Evolutionary conservation across 176 grass and related monocot species (phyloP).

Genomic region (Zoysia pacifica): DNA sequence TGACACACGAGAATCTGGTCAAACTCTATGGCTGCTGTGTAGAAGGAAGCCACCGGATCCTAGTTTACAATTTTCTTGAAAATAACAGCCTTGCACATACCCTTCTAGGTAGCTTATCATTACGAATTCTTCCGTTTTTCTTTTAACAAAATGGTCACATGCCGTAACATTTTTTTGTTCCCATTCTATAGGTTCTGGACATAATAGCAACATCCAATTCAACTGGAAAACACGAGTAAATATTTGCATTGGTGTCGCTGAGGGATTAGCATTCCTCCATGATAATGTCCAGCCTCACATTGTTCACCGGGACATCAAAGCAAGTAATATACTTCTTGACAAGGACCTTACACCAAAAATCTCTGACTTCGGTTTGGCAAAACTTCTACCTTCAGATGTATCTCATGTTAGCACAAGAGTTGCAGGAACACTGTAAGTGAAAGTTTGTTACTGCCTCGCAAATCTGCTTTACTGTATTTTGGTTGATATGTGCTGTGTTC

Average conservation of each 20-base stretch:
- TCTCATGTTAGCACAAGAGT: slow-evolving; percentile 82
- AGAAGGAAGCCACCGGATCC: slow-evolving; percentile 67
- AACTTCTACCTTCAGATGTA: slow-evolving; percentile 64
- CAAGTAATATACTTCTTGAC: slow-evolving; percentile 79
- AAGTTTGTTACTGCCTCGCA: neutral
- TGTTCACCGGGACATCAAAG: slow-evolving; percentile 84
- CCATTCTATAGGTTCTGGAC: slow-evolving; percentile 48
- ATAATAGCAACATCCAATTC: slow-evolving; percentile 65
- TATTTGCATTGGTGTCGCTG: slow-evolving; percentile 66
- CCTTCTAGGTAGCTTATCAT: slow-evolving; percentile 61
- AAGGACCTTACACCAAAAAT: slow-evolving; percentile 66
- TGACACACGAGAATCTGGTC: slow-evolving; percentile 74
- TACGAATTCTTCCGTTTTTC: neutral
- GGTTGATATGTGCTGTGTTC: neutral
- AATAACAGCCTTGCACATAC: slow-evolving; percentile 75
- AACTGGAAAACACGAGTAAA: slow-evolving; percentile 66
- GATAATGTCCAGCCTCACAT: slow-evolving; percentile 58
- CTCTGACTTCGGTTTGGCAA: slow-evolving; percentile 77
- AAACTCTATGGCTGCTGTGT: slow-evolving; percentile 68
- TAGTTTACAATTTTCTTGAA: slow-evolving; percentile 81
- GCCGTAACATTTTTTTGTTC: slow-evolving; percentile 20
- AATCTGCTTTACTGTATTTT: slow-evolving; percentile 6
- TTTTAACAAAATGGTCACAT: neutral
- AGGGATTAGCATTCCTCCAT: slow-evolving; percentile 65
- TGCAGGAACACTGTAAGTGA: slow-evolving; percentile 64